Conservation (phyloP, 179 eudicot genomes). For the Beta macrorhiza region DNA sequence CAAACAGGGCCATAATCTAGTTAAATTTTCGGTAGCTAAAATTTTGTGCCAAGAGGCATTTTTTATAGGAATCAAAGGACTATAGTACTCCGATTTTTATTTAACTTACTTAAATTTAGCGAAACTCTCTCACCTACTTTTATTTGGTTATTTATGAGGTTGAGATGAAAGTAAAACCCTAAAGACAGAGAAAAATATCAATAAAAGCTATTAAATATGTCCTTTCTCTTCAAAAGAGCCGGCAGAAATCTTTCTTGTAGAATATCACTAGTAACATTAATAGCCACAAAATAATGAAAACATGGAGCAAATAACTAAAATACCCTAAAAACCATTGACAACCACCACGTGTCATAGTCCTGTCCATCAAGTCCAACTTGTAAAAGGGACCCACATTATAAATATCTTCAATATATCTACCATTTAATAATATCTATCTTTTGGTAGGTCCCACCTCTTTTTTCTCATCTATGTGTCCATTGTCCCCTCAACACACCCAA, state of each 20-base stretch:
- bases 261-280: neutral
- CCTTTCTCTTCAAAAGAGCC: neutral
- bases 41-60: too few relatives aligned
- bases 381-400: neutral
- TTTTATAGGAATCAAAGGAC: too few relatives aligned
- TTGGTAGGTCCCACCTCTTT: slow-evolving; percentile 1
- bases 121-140: too few relatives aligned
- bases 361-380: slow-evolving; percentile 11
- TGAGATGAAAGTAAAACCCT: too few relatives aligned
- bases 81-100: too few relatives aligned
- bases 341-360: slow-evolving; percentile 12
- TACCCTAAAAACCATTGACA: neutral
- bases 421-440: slow-evolving; percentile 21
- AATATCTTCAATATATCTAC: slow-evolving; percentile 19
- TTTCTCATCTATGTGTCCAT: neutral
- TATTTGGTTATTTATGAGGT: too few relatives aligned
- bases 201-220: neutral
- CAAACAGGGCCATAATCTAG: too few relatives aligned
- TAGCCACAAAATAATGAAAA: slow-evolving; percentile 3
- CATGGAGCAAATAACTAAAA: neutral
- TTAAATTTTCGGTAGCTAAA: too few relatives aligned
- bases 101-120: too few relatives aligned
- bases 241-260: neutral
- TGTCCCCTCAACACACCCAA: neutral
- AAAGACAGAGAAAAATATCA: neutral